A percentile compares a stretch with the other conserved stretches of the same genome.
phyloP scores from a whole-genome alignment of 73 alveolate species.

The Stentor roeselii region DNA sequence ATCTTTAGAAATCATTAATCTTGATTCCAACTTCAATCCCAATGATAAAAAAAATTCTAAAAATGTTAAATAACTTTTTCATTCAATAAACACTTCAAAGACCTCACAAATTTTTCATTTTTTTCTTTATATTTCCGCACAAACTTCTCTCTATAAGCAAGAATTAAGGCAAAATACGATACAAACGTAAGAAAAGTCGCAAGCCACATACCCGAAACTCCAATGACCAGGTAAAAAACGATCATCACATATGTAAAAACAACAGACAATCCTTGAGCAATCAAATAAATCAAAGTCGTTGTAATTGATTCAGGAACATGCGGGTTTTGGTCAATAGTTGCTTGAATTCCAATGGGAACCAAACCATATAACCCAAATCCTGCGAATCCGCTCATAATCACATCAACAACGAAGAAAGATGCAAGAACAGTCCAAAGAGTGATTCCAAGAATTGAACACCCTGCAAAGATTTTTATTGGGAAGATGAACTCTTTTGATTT shows the following conservation, averaged over 20 bases:
- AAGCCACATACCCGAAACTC: background rate
- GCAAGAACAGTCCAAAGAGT: conserved; percentile 20
- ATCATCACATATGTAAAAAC: background rate
- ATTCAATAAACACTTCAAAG: too few relatives aligned
- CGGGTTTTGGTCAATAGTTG: background rate
- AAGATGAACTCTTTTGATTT: background rate
- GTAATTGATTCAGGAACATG: conserved; percentile 8
- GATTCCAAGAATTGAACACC: background rate
- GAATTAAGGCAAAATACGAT: background rate
- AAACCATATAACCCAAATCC: conserved; percentile 7
- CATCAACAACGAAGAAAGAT: background rate
- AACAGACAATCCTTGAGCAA: background rate
- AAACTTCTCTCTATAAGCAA: too few relatives aligned
- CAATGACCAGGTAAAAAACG: background rate
- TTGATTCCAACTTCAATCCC: too few relatives aligned
- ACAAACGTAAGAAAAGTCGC: background rate
- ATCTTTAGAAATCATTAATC: too few relatives aligned
- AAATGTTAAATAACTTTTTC: too few relatives aligned
- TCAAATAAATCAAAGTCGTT: background rate
- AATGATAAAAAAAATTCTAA: too few relatives aligned
- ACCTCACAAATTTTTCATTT: too few relatives aligned
- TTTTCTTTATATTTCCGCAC: too few relatives aligned
- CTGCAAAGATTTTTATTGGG: background rate
- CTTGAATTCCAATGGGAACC: conserved; percentile 3
- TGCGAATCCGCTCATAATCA: background rate